These are phyloP conservation scores for Albizia julibrissin DNA, from an alignment of 306 rosid genomes.

Conservation along the genomic window DNA sequence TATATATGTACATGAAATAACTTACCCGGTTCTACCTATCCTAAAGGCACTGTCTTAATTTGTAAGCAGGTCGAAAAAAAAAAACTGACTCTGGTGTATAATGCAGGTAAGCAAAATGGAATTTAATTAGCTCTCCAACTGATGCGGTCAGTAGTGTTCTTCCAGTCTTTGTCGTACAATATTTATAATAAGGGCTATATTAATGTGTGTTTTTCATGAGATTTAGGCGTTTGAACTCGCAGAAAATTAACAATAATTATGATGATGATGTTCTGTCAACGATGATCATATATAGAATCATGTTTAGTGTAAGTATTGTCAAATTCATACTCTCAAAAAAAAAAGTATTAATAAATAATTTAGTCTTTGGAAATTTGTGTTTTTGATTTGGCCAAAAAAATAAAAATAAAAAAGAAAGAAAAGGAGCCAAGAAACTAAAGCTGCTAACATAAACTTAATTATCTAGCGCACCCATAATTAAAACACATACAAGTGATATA, in stretches of 20 bases:
- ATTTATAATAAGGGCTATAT: neutral
- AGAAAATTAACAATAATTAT: neutral
- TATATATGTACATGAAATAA: neutral
- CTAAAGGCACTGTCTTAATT: neutral
- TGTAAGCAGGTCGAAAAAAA: neutral
- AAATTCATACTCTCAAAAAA: neutral
- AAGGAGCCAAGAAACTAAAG: neutral
- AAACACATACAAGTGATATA: neutral
- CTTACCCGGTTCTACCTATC: neutral
- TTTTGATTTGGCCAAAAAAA: neutral
- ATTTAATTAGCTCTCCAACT: neutral
- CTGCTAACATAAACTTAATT: neutral
- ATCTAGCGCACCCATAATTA: neutral
- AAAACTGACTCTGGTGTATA: neutral
- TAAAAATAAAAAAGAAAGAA: neutral
- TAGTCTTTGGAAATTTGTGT: neutral
- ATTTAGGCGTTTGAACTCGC: neutral
- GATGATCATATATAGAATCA: neutral
- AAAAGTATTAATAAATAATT: neutral
- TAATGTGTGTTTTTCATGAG: neutral
- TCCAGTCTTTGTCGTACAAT: constrained; percentile 22
- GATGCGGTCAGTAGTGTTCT: constrained; percentile 23
- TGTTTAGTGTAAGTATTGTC: neutral
- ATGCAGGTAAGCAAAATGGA: constrained; percentile 15
- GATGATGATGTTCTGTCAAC: neutral